phyloP scores from a whole-genome alignment of 305 asterid species.

The Solanum hybrid region DNA sequence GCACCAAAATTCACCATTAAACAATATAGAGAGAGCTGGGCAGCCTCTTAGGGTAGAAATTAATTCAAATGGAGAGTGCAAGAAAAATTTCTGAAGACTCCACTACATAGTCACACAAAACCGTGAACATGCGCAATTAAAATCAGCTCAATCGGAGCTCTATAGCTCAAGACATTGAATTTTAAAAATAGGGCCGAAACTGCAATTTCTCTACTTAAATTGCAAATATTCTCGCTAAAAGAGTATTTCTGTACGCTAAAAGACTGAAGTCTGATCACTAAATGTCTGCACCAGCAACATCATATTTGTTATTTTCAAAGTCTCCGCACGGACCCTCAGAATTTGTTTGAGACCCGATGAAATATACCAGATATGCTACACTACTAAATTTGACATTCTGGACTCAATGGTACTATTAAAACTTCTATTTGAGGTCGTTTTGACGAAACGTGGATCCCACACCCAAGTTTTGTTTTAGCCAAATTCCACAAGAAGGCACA shows the following conservation, averaged over 20 bases:
- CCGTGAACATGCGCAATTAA: too few species aligned
- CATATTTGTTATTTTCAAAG: neutral
- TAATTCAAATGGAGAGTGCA: neutral
- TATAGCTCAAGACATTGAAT: neutral
- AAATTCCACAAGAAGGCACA: neutral
- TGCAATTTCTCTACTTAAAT: neutral
- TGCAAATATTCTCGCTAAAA: neutral
- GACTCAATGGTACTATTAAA: too few species aligned
- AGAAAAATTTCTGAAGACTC: neutral
- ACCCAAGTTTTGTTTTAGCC: neutral
- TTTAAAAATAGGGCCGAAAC: neutral
- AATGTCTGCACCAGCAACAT: neutral
- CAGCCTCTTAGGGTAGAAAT: neutral
- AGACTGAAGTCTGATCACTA: neutral
- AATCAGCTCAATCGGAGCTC: neutral
- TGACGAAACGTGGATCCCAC: neutral
- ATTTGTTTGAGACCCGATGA: too few species aligned
- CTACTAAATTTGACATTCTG: too few species aligned
- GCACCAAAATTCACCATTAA: neutral
- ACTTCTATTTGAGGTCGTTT: neutral
- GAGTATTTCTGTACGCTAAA: too few species aligned
- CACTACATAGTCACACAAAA: neutral
- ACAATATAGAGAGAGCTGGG: neutral
- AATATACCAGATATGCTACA: neutral
- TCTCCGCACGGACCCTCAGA: neutral